Percentiles rank a stretch among this genome's conserved stretches.
Conservation (phyloP, 768 basidiomycete species). For the Mycena rosella region DNA sequence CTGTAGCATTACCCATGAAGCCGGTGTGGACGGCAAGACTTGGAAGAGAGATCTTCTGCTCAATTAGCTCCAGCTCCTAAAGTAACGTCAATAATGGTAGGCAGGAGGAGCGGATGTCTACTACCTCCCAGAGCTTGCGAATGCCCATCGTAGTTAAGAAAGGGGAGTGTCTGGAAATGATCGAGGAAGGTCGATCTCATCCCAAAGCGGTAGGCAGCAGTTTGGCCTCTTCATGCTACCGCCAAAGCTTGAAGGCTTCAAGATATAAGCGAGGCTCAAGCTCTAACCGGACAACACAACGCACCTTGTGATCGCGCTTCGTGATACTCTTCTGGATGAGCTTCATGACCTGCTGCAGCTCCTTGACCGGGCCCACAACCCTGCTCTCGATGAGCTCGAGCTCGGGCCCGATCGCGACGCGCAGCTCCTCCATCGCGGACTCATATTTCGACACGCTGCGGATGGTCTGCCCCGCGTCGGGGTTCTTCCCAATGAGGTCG, state of each 20-base stretch:
- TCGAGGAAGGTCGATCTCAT: not conserved
- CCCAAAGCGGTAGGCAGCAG: not conserved
- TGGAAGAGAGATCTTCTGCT: slow-evolving; percentile 48
- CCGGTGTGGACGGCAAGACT: slow-evolving; percentile 50
- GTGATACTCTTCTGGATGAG: slow-evolving; percentile 93
- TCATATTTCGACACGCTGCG: slow-evolving; percentile 81
- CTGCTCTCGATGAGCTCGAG: slow-evolving; percentile 93
- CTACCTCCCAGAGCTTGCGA: slow-evolving; percentile 11
- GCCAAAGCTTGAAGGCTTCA: no score
- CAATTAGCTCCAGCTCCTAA: slow-evolving; percentile 51
- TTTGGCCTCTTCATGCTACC: no score
- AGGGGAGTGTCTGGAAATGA: slow-evolving; percentile 5
- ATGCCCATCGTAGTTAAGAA: slow-evolving; percentile 8
- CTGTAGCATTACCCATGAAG: slow-evolving; percentile 46
- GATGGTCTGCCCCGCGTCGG: slow-evolving; percentile 82
- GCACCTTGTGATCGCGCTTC: slow-evolving; percentile 96
- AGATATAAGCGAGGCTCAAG: slow-evolving; percentile 14
- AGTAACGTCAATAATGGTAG: no score
- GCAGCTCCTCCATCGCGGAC: slow-evolving; percentile 84
- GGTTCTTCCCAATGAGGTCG: slow-evolving; percentile 82
- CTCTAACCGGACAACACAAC: slow-evolving; percentile 2
- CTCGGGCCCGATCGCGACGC: slow-evolving; percentile 84
- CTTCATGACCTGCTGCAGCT: slow-evolving; percentile 89
- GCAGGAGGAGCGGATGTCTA: not conserved
- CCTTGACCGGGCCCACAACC: slow-evolving; percentile 88